Percentiles rank a stretch among this genome's conserved stretches.
phyloP scores from a whole-genome alignment of 2,329 filamentous ascomycete genomes.

The Dactylellina sp. region DNA sequence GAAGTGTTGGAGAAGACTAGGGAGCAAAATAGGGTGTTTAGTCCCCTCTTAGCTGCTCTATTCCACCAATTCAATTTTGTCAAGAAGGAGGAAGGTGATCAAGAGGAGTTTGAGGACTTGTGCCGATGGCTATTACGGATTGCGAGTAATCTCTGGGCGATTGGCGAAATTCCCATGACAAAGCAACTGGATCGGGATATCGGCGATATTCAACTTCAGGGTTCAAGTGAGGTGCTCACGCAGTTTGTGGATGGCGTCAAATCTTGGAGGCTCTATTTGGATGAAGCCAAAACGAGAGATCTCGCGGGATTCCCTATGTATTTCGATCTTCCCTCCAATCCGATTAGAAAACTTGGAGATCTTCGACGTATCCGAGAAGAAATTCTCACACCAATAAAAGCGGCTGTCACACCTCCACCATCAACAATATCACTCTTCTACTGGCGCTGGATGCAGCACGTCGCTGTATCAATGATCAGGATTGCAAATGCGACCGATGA shows the following conservation, averaged over 20 bases:
- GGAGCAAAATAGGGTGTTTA: not conserved
- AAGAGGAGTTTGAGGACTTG: conserved; percentile 15
- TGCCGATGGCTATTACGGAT: conserved; percentile 41
- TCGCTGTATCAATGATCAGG: conserved; percentile 18
- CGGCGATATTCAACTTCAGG: not conserved
- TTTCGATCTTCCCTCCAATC: not conserved
- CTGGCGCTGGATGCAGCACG: conserved; percentile 40
- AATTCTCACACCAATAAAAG: not conserved
- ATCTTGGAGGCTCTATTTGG: conserved; percentile 31
- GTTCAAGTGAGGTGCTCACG: conserved; percentile 17
- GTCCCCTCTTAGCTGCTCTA: conserved; percentile 33
- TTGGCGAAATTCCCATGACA: conserved; percentile 32
- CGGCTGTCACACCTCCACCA: not conserved
- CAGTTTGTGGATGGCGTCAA: conserved; percentile 34
- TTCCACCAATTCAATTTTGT: conserved; percentile 57
- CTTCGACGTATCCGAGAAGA: not conserved
- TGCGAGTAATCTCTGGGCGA: conserved; percentile 36
- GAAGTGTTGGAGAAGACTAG: conserved; percentile 1
- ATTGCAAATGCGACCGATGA: conserved; percentile 5
- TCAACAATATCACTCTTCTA: conserved; percentile 10
- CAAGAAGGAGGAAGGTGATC: conserved; percentile 19
- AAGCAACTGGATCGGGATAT: conserved; percentile 2
- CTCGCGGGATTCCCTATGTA: conserved; percentile 18
- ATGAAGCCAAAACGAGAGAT: conserved; percentile 18
- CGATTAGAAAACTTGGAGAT: not conserved